Base-by-base conservation (phyloP, 176 grass and related monocot genomes). In the Avena atlantica region DNA sequence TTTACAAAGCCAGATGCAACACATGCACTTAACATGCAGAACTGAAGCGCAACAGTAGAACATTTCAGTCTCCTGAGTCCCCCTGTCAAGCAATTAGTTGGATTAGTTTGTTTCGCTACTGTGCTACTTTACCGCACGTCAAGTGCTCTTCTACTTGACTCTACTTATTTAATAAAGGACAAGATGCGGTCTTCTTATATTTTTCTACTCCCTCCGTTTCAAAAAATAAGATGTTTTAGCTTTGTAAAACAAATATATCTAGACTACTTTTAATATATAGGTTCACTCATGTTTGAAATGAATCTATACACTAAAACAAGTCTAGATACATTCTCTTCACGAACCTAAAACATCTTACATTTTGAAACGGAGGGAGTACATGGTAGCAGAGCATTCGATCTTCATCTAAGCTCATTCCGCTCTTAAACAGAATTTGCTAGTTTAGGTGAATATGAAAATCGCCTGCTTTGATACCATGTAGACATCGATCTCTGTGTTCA, bases 111-210 rank as follows among this genome's bases (percentile, higher is more conserved):
- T 34, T 74, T 74, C 3, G 21, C 6, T 47, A 25, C 50, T 25
- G 11, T 50, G 70, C 71, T 74, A 50, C 21, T 16, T 27, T 74
- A 27, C 47, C 13, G 12, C 21, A 51, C 3, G 7, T 12, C n/a
- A 51, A 29, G 6, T 75, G 47, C 24, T 52, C 13, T 75, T 74
- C 71, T 17, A 75, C 21, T 69, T 2, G 47, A 51, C 47, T 74
- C 71, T 50, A 75, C 47, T 16, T 75, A 75, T 52, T 52, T 27
- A 51, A 71, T 44, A 44, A 5, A 76, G 16, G 73, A 76, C 23
- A 76, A 27, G 73, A 76, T 76, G 24, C 31, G 4, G 14, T 31
- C 48, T 17, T 0, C 17, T 76, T 53, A 8, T 76, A 76, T 76
- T 53, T 48, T 31, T 53, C 14, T 53, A 31, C 29, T 31, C 29